phyloP scores from a whole-genome alignment of 1,139 yeast genomes.

The Hyphopichia fennica region DNA sequence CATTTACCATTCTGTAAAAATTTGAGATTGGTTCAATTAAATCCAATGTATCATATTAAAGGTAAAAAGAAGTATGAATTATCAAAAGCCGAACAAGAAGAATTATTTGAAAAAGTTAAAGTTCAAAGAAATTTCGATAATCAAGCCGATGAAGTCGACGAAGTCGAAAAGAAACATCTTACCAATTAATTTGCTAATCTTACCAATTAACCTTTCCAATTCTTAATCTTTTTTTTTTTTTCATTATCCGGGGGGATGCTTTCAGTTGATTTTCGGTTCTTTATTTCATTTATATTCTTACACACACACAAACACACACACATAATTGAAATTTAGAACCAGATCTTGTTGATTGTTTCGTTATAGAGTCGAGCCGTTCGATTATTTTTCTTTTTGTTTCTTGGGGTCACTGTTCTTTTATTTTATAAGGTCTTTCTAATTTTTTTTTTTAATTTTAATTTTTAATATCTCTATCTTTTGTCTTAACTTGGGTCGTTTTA shows the following conservation, averaged over 20 bases:
- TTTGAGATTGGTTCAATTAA: conserved; percentile 54
- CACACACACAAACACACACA: conserved; percentile 3
- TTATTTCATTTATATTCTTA: background rate
- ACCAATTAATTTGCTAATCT: background rate
- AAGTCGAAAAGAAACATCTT: conserved; percentile 5
- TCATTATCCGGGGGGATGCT: background rate
- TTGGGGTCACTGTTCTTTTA: background rate
- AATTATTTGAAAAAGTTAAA: conserved; percentile 48
- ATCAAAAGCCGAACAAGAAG: conserved; percentile 51
- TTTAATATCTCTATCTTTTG: background rate
- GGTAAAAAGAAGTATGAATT: conserved; percentile 64
- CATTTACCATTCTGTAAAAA: conserved; percentile 44
- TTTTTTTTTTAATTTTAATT: background rate
- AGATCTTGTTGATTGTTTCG: background rate
- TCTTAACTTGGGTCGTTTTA: conserved; percentile 2
- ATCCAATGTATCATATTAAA: conserved; percentile 73
- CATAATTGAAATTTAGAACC: background rate
- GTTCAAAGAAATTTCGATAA: conserved; percentile 13
- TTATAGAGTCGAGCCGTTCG: conserved; percentile 5
- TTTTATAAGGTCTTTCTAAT: background rate
- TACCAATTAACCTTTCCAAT: no score
- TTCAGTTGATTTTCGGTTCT: background rate
- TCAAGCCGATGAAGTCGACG: conserved; percentile 23
- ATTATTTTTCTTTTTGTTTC: background rate
- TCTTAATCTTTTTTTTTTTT: background rate